Percentiles rank a stretch among this genome's conserved stretches.
Evolutionary conservation across 352 stramenopile genomes (phyloP).

Genomic region (Phytophthora macrochlamydospora): DNA sequence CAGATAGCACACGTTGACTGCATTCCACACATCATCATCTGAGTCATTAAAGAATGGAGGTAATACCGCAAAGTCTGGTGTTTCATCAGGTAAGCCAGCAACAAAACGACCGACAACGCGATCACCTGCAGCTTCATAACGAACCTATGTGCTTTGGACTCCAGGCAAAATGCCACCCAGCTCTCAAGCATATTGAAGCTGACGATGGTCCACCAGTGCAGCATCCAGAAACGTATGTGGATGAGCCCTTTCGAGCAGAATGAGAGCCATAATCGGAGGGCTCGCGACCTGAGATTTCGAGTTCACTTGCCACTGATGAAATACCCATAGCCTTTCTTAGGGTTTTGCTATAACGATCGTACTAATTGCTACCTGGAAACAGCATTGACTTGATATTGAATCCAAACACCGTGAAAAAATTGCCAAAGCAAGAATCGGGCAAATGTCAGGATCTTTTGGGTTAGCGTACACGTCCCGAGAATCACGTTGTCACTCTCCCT

Average conservation of each 20-base stretch:
- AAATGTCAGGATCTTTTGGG: slow-evolving; percentile 21
- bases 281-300: background rate
- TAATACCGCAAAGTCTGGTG: slow-evolving; percentile 15
- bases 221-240: slow-evolving; percentile 24
- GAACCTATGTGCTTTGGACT: slow-evolving; percentile 30
- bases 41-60: slow-evolving; percentile 19
- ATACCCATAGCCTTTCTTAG: slow-evolving; percentile 8
- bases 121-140: slow-evolving; percentile 30
- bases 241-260: slow-evolving; percentile 23
- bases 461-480: slow-evolving; percentile 34
- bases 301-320: background rate
- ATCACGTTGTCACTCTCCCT: slow-evolving; percentile 22
- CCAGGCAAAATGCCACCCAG: slow-evolving; percentile 25
- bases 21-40: background rate
- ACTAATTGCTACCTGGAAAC: slow-evolving; percentile 25
- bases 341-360: slow-evolving; percentile 25
- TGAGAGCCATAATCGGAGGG: slow-evolving; percentile 22
- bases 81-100: slow-evolving; percentile 16
- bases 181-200: slow-evolving; percentile 23
- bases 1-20: background rate
- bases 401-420: slow-evolving; percentile 21
- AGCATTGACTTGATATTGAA: slow-evolving; percentile 15
- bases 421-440: slow-evolving; percentile 26
- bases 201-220: slow-evolving; percentile 22
- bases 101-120: slow-evolving; percentile 26